A percentile compares a stretch with the other conserved stretches of the same genome.
phyloP scores from a whole-genome alignment of 2,329 filamentous ascomycete genomes.

The Rutstroemia sp. region DNA sequence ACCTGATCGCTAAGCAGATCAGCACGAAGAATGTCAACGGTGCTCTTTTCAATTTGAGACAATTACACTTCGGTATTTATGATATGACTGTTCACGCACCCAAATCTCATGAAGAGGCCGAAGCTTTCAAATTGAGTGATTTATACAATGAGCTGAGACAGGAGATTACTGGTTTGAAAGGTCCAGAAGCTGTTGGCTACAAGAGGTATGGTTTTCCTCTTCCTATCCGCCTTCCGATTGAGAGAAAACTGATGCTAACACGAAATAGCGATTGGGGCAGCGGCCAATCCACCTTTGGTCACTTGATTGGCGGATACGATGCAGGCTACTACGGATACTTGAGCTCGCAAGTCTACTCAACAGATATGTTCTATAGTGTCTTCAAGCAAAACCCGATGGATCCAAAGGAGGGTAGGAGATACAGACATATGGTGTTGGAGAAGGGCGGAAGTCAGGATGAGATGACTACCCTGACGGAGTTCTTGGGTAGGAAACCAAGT shows the following conservation, averaged over 20 bases:
- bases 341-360: slow-evolving; percentile 71
- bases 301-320: slow-evolving; percentile 78
- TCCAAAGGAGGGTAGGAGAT: slow-evolving; percentile 62
- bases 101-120: slow-evolving; percentile 58
- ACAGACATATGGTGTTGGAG: slow-evolving; percentile 72
- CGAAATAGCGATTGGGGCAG: slow-evolving; percentile 53
- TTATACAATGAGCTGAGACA: slow-evolving; percentile 67
- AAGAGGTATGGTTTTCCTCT: not conserved
- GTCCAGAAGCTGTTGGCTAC: slow-evolving; percentile 59
- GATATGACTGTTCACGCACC: slow-evolving; percentile 77
- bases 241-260: not conserved
- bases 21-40: slow-evolving; percentile 75
- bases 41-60: slow-evolving; percentile 68
- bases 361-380: slow-evolving; percentile 78
- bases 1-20: slow-evolving; percentile 66
- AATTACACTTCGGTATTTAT: slow-evolving; percentile 75
- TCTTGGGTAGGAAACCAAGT: slow-evolving; percentile 68
- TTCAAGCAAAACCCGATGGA: slow-evolving; percentile 78
- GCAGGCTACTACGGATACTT: slow-evolving; percentile 76
- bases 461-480: slow-evolving; percentile 72
- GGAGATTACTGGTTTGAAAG: slow-evolving; percentile 66
- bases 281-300: slow-evolving; percentile 73
- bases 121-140: slow-evolving; percentile 56
- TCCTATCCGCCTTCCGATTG: no score
- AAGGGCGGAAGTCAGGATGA: slow-evolving; percentile 73